Percentiles rank a stretch among this genome's conserved stretches.
phyloP scores from a whole-genome alignment of 208 protist species.

The Trypanosoma conorhini region DNA sequence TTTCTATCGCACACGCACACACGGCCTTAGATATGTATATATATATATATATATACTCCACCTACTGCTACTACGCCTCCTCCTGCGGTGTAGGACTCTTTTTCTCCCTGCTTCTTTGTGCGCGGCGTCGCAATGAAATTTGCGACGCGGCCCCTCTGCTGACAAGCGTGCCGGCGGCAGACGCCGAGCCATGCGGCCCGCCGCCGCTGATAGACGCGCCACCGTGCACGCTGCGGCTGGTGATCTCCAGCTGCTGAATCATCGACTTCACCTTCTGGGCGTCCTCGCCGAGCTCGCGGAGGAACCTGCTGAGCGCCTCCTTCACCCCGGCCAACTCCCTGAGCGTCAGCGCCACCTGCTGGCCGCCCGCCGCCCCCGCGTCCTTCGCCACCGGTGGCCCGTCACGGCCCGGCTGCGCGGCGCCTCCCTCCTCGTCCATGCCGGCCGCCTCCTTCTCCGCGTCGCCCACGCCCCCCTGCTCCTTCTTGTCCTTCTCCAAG shows the following conservation, averaged over 20 bases:
- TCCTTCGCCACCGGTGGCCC: neutral
- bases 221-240: slow-evolving; percentile 19
- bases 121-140: neutral
- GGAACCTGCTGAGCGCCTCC: slow-evolving; percentile 32
- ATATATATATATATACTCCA: too few species aligned
- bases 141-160: neutral
- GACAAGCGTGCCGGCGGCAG: slow-evolving; percentile 5
- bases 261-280: slow-evolving; percentile 42
- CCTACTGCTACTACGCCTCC: too few species aligned
- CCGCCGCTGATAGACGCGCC: neutral
- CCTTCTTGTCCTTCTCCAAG: slow-evolving; percentile 22
- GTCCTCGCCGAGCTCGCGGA: slow-evolving; percentile 41
- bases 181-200: neutral
- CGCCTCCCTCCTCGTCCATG: neutral
- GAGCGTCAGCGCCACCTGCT: slow-evolving; percentile 26
- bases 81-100: slow-evolving; percentile 3
- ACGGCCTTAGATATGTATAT: too few species aligned
- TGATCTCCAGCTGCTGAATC: slow-evolving; percentile 53
- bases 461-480: neutral
- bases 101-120: neutral
- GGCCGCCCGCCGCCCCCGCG: neutral
- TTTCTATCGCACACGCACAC: too few species aligned
- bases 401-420: neutral
- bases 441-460: neutral
- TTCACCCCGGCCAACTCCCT: slow-evolving; percentile 38